Evolutionary conservation across 2,329 filamentous ascomycete genomes (phyloP).

Genomic region (Fusarium multiceps): DNA sequence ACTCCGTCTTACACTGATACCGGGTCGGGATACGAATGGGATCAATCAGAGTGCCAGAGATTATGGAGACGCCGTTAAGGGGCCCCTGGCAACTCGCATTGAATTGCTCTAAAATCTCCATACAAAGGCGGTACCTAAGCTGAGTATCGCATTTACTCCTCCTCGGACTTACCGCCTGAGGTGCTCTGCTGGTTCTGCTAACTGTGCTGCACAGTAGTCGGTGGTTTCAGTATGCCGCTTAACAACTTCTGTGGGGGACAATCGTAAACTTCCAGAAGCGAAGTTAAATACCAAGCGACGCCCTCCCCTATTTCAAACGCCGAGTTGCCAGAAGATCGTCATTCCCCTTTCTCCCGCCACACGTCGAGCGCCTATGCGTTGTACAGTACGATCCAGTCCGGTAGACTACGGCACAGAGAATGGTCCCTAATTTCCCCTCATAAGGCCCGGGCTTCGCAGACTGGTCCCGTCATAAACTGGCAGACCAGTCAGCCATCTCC

Average conservation of each 20-base stretch:
- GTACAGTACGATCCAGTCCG: conserved; percentile 4
- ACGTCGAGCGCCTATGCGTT: conserved; percentile 23
- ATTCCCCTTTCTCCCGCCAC: conserved; percentile 33
- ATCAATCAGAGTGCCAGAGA: conserved; percentile 30
- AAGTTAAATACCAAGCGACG: conserved; percentile 21
- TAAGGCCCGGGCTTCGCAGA: conserved; percentile 27
- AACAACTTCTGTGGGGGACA: conserved; percentile 8
- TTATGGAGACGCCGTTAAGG: conserved; percentile 30
- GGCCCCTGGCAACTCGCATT: conserved; percentile 30
- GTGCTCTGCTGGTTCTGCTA: not conserved
- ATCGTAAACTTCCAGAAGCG: conserved; percentile 27
- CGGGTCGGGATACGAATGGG: not conserved
- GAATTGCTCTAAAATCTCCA: conserved; percentile 2
- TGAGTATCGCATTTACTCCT: conserved; percentile 14
- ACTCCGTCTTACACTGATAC: conserved; percentile 14
- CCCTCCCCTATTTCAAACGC: conserved; percentile 21
- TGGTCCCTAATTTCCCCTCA: conserved; percentile 39
- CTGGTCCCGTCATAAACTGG: conserved; percentile 18
- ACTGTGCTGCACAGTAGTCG: conserved; percentile 16
- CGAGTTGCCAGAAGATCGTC: conserved; percentile 25
- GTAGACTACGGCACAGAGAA: not conserved
- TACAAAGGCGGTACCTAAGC: conserved; percentile 15
- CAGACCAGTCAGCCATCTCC: conserved; percentile 27
- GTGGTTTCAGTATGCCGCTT: conserved; percentile 22
- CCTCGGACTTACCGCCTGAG: conserved; percentile 14